Conservation (phyloP, 176 grass and related monocot species). For the maize (Zea mays) region DNA sequence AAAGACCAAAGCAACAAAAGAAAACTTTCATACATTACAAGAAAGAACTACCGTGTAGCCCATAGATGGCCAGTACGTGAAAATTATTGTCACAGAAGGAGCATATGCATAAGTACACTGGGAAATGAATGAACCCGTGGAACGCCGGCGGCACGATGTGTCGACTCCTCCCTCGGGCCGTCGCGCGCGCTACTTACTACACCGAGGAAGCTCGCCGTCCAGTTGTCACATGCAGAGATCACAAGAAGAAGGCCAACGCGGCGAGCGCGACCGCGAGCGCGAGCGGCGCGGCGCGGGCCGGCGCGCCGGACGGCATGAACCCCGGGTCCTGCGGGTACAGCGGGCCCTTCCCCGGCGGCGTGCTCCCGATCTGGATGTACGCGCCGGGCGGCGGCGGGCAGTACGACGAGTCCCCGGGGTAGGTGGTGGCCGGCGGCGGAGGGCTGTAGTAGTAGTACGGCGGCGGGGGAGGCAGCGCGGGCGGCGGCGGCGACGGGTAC, state of each 20-base stretch:
- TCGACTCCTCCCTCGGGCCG: no score
- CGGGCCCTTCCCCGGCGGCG: constrained; percentile 37
- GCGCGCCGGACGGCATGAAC: constrained; percentile 49
- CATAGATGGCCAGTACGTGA: not conserved
- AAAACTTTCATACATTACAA: constrained; percentile 19
- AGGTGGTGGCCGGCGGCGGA: constrained; percentile 40
- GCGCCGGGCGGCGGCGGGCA: constrained; percentile 48
- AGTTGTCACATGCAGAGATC: not conserved
- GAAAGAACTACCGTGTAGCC: not conserved
- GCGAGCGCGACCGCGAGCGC: not conserved
- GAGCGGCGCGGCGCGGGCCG: constrained; percentile 8
- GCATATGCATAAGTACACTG: constrained; percentile 29
- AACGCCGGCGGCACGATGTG: constrained; percentile 1
- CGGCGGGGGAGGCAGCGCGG: not conserved
- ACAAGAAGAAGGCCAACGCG: constrained; percentile 24
- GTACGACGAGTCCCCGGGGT: not conserved
- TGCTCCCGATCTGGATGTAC: constrained; percentile 43
- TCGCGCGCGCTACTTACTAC: not conserved
- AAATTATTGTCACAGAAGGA: constrained; percentile 13
- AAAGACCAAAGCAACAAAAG: no score
- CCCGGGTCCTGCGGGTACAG: constrained; percentile 59
- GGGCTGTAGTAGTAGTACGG: constrained; percentile 68
- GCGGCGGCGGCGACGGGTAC: constrained; percentile 32
- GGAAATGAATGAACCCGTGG: not conserved
- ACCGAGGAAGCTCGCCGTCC: not conserved